Base-by-base conservation (phyloP, 2,329 filamentous ascomycete genomes). In the Exophiala xenobiotica region DNA sequence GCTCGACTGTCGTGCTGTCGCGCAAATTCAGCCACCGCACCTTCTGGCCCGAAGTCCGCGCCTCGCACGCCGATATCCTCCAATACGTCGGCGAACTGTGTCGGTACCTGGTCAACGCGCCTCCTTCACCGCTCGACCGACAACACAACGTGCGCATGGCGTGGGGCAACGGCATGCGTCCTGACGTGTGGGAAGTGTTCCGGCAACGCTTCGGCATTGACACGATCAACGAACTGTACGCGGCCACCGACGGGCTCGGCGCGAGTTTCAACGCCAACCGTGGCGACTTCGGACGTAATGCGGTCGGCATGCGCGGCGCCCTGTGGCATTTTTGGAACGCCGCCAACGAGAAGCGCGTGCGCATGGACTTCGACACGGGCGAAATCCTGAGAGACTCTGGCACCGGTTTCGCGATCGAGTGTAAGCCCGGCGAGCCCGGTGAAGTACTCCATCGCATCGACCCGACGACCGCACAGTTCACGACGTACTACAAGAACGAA, bases 401-500 rank as follows among this genome's bases (percentile, higher is more conserved):
- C 57, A 88, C 85, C 0, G 86, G 86, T 0, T 87, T 88, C 57
- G 87, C 80, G 0, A 74, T 71, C 35, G 78, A 85, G 27, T 76
- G 78, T 47, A 68, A 80, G 0, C 85, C 85, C 61, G 81, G 82
- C 19, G 74, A 82, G 35, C 86, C 87, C 2, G 87, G 87, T 18
- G 87, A 92, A 68, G 86, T 90, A 11, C 74, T 95, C 2, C 85
- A 91, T 31, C 69, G 81, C 0, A 70, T 75, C 59, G 80, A 87
- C 41, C 56, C 54, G 7, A 39, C 26, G 12, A 48, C 43, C 18
- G 53, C 55, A 4, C 68, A 74, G 11, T 95, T 90, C 72, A 86
- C 90, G 64, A 90, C 90, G 1, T 96, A 96, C 70, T 89, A 85
- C 68, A 83, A 83, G 56, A 91, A 95, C 68, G 67, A 77, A 7